A percentile compares a stretch with the other conserved stretches of the same genome.
phyloP scores from a whole-genome alignment of 2,329 filamentous ascomycete genomes.

The Dactylellina drechsleri region DNA sequence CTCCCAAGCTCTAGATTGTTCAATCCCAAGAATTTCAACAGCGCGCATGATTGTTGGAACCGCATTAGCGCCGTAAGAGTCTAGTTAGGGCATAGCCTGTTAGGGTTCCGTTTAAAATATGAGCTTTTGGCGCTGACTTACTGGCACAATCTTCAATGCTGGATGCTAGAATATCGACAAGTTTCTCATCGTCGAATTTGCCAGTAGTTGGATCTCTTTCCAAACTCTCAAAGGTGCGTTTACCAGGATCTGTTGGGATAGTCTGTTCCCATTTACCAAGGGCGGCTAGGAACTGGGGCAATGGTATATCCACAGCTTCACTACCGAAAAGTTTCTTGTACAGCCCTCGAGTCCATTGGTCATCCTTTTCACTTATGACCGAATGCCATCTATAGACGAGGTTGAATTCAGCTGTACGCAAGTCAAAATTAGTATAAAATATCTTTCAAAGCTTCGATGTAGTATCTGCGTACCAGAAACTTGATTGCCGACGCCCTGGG shows the following conservation, averaged over 20 bases:
- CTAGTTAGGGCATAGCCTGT: slow-evolving; percentile 5
- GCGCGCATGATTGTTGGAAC: slow-evolving; percentile 70
- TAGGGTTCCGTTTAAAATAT: neutral
- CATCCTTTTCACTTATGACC: slow-evolving; percentile 60
- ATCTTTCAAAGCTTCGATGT: neutral
- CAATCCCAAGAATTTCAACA: slow-evolving; percentile 72
- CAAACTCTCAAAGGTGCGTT: slow-evolving; percentile 66
- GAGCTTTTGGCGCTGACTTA: slow-evolving; percentile 63
- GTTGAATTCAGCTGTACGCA: slow-evolving; percentile 60
- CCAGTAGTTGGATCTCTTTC: slow-evolving; percentile 66
- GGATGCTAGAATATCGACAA: slow-evolving; percentile 68
- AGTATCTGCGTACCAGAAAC: slow-evolving; percentile 55
- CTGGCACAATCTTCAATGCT: slow-evolving; percentile 72
- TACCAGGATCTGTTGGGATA: slow-evolving; percentile 72
- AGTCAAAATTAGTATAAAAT: neutral
- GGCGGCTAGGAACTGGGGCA: slow-evolving; percentile 71
- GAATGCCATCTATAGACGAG: slow-evolving; percentile 61
- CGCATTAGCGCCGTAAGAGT: slow-evolving; percentile 60
- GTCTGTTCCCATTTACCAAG: slow-evolving; percentile 72
- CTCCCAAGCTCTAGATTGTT: slow-evolving; percentile 72
- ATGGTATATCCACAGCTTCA: slow-evolving; percentile 62
- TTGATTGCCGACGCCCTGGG: slow-evolving; percentile 61
- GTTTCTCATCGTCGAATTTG: slow-evolving; percentile 69
- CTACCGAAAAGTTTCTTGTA: slow-evolving; percentile 56
- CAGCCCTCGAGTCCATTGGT: slow-evolving; percentile 59